These are phyloP conservation scores for Albatrellus ellisii DNA, from an alignment of 768 basidiomycete species.

Conservation along the genomic window DNA sequence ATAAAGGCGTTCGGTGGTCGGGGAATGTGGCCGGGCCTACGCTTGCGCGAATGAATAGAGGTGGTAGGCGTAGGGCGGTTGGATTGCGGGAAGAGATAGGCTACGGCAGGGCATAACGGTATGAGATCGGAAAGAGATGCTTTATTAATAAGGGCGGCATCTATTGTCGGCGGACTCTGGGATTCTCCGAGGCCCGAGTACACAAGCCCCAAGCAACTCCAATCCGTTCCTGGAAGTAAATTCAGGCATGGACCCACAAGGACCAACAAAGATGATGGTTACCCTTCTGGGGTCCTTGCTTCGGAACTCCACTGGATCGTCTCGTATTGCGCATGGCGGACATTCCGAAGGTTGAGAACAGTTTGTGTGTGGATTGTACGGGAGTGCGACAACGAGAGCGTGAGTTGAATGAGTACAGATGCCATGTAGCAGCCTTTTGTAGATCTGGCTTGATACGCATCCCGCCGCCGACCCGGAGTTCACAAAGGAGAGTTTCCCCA, in stretches of 20 bases:
- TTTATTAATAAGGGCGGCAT: not conserved
- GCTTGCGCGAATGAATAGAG: conserved; percentile 28
- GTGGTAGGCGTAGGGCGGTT: conserved; percentile 19
- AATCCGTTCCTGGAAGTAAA: conserved; percentile 20
- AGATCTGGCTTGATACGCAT: not conserved
- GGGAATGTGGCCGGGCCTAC: conserved; percentile 40
- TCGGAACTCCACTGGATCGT: conserved; percentile 33
- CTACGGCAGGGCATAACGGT: conserved; percentile 12
- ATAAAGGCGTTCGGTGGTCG: conserved; percentile 84
- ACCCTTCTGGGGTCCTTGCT: conserved; percentile 23
- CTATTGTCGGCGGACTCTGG: not conserved
- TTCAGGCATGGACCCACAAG: conserved; percentile 16
- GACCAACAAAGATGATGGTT: conserved; percentile 9
- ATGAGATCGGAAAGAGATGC: conserved; percentile 8
- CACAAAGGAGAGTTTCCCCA: conserved; percentile 18
- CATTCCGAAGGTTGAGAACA: conserved; percentile 15
- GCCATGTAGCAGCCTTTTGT: conserved; percentile 1
- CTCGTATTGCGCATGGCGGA: too few relatives aligned
- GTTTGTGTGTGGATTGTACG: conserved; percentile 19
- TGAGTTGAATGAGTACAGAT: conserved; percentile 6
- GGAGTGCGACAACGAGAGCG: conserved; percentile 5
- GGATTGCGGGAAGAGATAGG: conserved; percentile 8
- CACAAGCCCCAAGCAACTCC: conserved; percentile 20
- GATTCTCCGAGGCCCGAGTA: conserved; percentile 13
- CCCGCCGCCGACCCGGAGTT: conserved; percentile 2